phyloP scores from a whole-genome alignment of 2,329 filamentous ascomycete genomes.

The Cladosporium sp. region DNA sequence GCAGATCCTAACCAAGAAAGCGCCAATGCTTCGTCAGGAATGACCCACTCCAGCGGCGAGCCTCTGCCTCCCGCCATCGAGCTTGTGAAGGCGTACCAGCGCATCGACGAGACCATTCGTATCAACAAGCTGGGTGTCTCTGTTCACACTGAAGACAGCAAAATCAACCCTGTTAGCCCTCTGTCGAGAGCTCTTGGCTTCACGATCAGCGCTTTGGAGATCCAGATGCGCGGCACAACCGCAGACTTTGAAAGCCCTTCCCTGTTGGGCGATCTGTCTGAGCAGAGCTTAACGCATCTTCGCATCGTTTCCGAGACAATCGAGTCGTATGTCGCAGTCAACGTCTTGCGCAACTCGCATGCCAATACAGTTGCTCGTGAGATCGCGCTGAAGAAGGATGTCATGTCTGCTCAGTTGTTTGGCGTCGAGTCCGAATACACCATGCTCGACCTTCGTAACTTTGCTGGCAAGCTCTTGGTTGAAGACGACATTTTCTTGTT shows the following conservation, averaged over 20 bases:
- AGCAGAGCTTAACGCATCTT: conserved; percentile 81
- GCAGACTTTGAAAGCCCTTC: conserved; percentile 66
- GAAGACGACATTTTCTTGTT: conserved; percentile 76
- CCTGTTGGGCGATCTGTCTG: conserved; percentile 79
- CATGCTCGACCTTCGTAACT: conserved; percentile 28
- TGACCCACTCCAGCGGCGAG: conserved; percentile 12
- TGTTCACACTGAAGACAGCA: conserved; percentile 24
- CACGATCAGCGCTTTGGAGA: conserved; percentile 86
- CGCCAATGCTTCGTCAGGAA: not conserved
- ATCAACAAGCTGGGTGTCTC: conserved; percentile 48
- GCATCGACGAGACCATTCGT: conserved; percentile 58
- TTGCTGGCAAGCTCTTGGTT: conserved; percentile 54
- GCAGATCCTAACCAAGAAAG: conserved; percentile 7
- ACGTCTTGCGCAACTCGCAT: conserved; percentile 59
- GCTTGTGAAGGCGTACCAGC: conserved; percentile 57
- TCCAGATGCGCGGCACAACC: conserved; percentile 79
- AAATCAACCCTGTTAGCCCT: conserved; percentile 29
- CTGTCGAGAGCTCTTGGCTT: conserved; percentile 64
- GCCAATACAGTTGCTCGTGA: conserved; percentile 11
- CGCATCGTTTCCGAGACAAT: conserved; percentile 87
- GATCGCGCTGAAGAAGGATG: conserved; percentile 36
- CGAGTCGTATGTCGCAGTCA: conserved; percentile 78
- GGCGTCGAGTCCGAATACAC: conserved; percentile 31
- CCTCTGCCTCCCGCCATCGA: conserved; percentile 25
- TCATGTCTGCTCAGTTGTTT: conserved; percentile 36